Evolutionary conservation across 768 basidiomycete species (phyloP), one percentile per base, ranked within the genome.

Genomic region (Pisolithus tinctorius): DNA sequence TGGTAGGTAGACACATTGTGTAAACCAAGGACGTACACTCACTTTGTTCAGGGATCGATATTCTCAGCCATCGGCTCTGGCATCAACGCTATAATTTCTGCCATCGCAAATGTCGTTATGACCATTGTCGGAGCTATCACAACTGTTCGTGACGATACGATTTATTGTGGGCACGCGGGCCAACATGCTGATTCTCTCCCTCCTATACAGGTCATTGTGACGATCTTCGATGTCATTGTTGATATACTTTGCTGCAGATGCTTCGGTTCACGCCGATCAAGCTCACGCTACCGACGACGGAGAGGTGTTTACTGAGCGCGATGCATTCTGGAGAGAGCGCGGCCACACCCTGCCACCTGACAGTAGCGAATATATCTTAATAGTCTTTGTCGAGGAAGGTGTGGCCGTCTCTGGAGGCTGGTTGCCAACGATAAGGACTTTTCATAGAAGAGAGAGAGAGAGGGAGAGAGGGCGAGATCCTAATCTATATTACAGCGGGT

Each of bases 51-150:
- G 83, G 83, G 82, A 47, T 74, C 82, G 23, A 71, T 84, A 47
- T 69, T 85, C 63, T 84, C 82, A 61, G 76, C 84, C 25, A 86
- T 87, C 42, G 84, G 81, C 20, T 58, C 64, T 45, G 83, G 74
- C 26, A 78, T 86, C 52, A 78, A 78, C 49, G 69, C 79, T 46
- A 63, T 87, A 53, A 74, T 87, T 57, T 74, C 74, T 49, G 83
- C 81, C 16, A 81, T 86, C 45, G 83, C 82, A 13, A 59, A 56
- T 48, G 70, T 86, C 4, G 60, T 84, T 53, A 80, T 81, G 77
- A 68, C 82, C 38, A 82, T 87, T 52, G 74, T 86, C 38, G 61
- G 73, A 52, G 81, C 68, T 9, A 77, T 87, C 56, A 82, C 80
- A 17, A 74, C 72, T 5, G 84, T 85, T 58, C 48, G 79, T 72